A percentile compares a stretch with the other conserved stretches of the same genome.
phyloP scores from a whole-genome alignment of 73 alveolate species.

The Paramecium sonneborni region DNA sequence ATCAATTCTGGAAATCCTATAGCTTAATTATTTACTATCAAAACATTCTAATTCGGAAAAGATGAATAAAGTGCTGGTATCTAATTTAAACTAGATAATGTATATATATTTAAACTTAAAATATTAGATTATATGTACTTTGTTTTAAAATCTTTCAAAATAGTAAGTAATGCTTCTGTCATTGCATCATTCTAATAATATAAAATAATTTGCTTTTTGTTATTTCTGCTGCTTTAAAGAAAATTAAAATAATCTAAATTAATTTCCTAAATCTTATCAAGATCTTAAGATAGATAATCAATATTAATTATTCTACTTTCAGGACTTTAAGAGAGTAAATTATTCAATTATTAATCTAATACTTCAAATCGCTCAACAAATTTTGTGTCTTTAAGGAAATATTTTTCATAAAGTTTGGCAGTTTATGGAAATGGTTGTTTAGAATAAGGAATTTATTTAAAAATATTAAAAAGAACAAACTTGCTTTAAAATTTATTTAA shows the following conservation, averaged over 20 bases:
- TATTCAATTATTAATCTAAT: neutral
- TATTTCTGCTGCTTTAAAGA: neutral
- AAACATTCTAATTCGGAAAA: neutral
- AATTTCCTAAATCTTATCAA: slow-evolving; percentile 15
- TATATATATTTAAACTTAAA: neutral
- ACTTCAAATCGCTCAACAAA: neutral
- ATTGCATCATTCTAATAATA: neutral
- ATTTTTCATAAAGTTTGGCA: slow-evolving; percentile 34
- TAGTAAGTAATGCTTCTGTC: slow-evolving; percentile 5
- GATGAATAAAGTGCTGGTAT: neutral
- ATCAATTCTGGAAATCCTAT: neutral
- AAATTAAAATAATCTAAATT: slow-evolving; percentile 42
- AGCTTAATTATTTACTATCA: neutral
- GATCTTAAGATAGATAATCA: neutral
- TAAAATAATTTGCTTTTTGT: neutral
- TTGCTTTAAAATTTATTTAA: neutral
- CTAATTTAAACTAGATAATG: neutral
- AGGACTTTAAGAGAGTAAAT: neutral
- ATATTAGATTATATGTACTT: neutral
- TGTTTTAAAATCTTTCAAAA: neutral
- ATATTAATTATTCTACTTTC: neutral
- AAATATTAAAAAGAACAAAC: slow-evolving; percentile 18
- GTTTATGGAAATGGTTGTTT: neutral
- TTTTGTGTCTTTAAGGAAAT: neutral
- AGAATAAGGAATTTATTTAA: neutral